Evolutionary conservation across 106 monocot species (phyloP).

Genomic region (Allium sativum): DNA sequence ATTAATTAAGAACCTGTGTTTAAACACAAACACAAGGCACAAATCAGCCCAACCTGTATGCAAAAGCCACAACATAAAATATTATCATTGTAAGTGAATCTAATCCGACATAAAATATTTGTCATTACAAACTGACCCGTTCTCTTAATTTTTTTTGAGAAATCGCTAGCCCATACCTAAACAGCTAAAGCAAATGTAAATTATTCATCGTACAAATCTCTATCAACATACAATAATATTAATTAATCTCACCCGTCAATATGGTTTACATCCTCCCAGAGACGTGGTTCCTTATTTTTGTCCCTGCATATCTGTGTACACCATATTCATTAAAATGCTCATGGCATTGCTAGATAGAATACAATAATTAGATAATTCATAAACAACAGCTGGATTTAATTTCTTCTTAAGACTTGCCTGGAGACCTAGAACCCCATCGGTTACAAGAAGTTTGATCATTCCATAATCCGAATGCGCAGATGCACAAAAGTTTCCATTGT

Average conservation of each 20-base stretch:
- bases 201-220: no score
- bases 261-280: slow-evolving; percentile 84
- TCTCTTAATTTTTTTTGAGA: no score
- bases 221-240: no score
- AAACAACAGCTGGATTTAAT: no score
- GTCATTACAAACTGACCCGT: neutral
- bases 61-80: neutral
- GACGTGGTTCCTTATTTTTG: slow-evolving; percentile 50
- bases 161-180: no score
- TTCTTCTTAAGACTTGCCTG: slow-evolving; percentile 35
- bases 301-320: slow-evolving; percentile 67
- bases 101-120: neutral
- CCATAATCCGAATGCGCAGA: slow-evolving; percentile 98
- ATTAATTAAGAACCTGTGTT: neutral
- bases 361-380: no score
- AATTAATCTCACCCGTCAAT: slow-evolving; percentile 48
- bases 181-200: no score
- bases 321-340: neutral
- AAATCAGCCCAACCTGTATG: no score
- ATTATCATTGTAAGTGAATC: neutral
- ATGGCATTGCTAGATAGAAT: no score
- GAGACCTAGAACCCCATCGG: slow-evolving; percentile 82
- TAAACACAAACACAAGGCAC: neutral
- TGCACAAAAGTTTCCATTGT: slow-evolving; percentile 41
- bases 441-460: slow-evolving; percentile 68